Percentiles rank a stretch among this genome's conserved stretches.
Evolutionary conservation across 805 yeast species (phyloP).

Genomic region (Yarrowia sp.): DNA sequence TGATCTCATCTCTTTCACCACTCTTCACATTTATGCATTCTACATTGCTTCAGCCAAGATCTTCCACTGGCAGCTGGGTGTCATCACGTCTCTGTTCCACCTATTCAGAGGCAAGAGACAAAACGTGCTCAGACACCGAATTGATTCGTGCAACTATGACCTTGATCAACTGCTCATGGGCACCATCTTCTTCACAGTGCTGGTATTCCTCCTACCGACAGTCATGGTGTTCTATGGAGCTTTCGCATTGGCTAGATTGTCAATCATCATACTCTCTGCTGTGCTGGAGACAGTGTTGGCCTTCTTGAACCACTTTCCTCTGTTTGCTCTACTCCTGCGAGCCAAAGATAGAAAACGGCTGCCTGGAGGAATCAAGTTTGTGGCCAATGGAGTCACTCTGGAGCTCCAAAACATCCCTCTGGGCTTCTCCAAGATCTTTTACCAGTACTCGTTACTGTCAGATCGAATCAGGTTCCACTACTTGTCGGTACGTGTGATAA

Average conservation of each 20-base stretch:
- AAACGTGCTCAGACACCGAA: constrained; percentile 81
- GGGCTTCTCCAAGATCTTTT: constrained; percentile 55
- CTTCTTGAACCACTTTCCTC: constrained; percentile 80
- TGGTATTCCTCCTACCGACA: constrained; percentile 83
- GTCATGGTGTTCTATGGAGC: constrained; percentile 81
- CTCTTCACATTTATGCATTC: constrained; percentile 77
- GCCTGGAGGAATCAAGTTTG: constrained; percentile 62
- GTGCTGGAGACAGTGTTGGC: constrained; percentile 66
- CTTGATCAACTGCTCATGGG: constrained; percentile 88
- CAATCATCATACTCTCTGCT: constrained; percentile 58
- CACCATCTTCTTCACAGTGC: constrained; percentile 81
- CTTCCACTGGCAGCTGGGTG: constrained; percentile 74
- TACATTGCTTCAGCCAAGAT: constrained; percentile 80
- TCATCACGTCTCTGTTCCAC: constrained; percentile 75
- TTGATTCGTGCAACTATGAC: constrained; percentile 84
- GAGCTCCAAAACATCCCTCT: constrained; percentile 57
- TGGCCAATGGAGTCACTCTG: constrained; percentile 40
- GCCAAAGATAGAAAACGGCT: constrained; percentile 76
- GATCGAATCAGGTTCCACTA: constrained; percentile 54
- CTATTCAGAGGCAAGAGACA: constrained; percentile 89
- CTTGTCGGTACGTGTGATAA: constrained; percentile 53
- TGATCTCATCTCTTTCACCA: constrained; percentile 67
- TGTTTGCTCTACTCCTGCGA: constrained; percentile 80
- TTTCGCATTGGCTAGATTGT: constrained; percentile 67
- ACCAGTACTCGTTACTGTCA: constrained; percentile 56